Evolutionary conservation across 495 filamentous ascomycete genomes (phyloP), one percentile per base, ranked within the genome.

Genomic region (Penicillium samsonianum): DNA sequence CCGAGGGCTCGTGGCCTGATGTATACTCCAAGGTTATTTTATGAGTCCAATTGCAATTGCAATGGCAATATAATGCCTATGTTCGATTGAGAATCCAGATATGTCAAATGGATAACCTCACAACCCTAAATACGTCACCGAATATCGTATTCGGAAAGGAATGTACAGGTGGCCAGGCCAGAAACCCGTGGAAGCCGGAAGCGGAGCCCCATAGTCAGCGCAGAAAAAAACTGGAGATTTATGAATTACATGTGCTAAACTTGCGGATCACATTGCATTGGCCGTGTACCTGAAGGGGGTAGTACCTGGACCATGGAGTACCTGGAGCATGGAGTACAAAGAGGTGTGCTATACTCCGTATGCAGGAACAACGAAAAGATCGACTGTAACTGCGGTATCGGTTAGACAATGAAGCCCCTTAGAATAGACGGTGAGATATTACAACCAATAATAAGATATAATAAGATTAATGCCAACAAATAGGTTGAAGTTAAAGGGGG

Each of bases 361-460:
- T 30, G 26, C 25, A 20, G 45, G 26, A 48, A 30, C 26, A 47
- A 0, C 22, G 43, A 30, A 31, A 17, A 48, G 45, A n/a, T 2
- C 16, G n/a, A 8, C 16, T 9, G 3, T 25, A 1, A 16, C 0
- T 48, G 28, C 28, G 45, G 10, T 28, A 28, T 41, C 49, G n/a
- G 30, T 14, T 38, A n/a, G 35, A 37, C 16, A 3, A n/a, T 17
- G 6, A 1, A 14, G 4, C 4, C 1, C 11, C 11, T 10, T 33
- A 19, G 35, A 41, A 40, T 16, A 52, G 16, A 52, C 50, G 50
- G 50, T 52, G 50, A 52, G n/a, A 51, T n/a, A 43, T 14, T 6
- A 25, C 2, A 20, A 31, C 45, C 45, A 48, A 48, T 48, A 14
- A 40, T 25, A 37, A 38, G 49, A 52, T 28, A 48, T 48, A 14